Conservation (phyloP, 1,139 yeast species). For the Torulaspora globosa region DNA sequence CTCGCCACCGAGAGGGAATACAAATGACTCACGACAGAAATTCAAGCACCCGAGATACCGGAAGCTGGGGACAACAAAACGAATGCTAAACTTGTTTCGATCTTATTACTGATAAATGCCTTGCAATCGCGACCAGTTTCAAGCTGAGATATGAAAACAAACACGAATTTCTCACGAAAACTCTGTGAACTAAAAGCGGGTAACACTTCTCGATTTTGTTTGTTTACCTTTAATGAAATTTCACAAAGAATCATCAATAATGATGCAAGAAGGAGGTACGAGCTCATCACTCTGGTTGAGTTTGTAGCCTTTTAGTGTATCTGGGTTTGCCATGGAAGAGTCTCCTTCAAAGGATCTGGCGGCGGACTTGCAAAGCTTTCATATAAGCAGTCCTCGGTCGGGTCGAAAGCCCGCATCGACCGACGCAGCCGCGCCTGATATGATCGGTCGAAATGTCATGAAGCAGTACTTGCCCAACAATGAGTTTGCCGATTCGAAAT, state of each 20-base stretch:
- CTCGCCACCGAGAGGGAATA: not conserved
- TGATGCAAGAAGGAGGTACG: not conserved
- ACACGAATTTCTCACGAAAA: conserved; percentile 10
- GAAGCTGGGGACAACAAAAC: not conserved
- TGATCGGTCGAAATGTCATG: conserved; percentile 8
- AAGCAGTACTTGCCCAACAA: conserved; percentile 22
- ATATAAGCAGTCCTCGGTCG: conserved; percentile 23
- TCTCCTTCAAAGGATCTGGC: conserved; percentile 25
- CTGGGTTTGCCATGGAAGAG: conserved; percentile 9
- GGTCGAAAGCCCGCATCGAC: conserved; percentile 3
- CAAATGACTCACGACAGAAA: not conserved
- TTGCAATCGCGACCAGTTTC: conserved; percentile 1
- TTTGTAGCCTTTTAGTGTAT: not conserved
- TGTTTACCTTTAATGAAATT: conserved; percentile 9
- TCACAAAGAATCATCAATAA: conserved; percentile 5
- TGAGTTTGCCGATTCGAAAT: conserved; percentile 24
- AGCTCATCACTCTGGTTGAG: not conserved
- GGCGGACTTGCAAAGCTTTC: conserved; percentile 23
- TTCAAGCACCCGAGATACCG: not conserved
- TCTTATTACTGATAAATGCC: not conserved
- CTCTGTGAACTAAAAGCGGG: not conserved
- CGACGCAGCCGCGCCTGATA: not conserved
- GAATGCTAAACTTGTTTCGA: not conserved
- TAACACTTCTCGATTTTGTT: not conserved
- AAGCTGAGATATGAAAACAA: conserved; percentile 10